Evolutionary conservation across 2,329 filamentous ascomycete species (phyloP), one percentile per base, ranked within the genome.

Genomic region (Westerdykella ornata): DNA sequence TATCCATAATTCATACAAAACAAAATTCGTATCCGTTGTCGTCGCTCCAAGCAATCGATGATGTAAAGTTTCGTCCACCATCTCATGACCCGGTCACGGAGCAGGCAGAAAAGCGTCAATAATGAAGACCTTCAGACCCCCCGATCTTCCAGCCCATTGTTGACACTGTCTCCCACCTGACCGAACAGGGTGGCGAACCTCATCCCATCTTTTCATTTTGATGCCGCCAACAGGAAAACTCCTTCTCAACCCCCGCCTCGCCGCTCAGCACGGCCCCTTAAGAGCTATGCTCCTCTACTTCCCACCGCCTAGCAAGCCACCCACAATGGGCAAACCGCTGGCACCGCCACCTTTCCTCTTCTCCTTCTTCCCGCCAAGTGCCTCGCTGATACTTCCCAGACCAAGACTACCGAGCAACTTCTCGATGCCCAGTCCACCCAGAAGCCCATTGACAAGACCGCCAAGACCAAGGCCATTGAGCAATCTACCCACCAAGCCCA

Each of bases 391-490:
- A 35, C 68, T 71, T 26, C 75, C 74, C 15, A 82, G 67, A 5
- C 88, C 88, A 19, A 95, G 75, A 2, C 83, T 77, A 6, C 80
- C 79, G 13, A 94, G 76, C 15, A 92, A 70, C 62, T 85, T 85
- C 66, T 82, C 80, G 44, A 94, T 73, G 12, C 86, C 86, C 15
- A 92, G 68, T 1, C 84, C 83, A 42, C 85, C 84, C 1, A 95
- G 76, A 3, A 94, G 71, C 37, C 82, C 81, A 49, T 90, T 85
- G 52, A 95, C 78, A 0, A 95, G 66, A 13, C 84, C 84, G 45
- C 88, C 88, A 1, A 95, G 77, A 43, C 88, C 88, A 19, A 95
- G 78, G 4, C 84, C 86, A 54, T 84, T 82, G 44, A 92, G 76
- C 57, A 94, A 70, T 59, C 81, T 82, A 42, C 88, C 88, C 15